Evolutionary conservation across 2,329 filamentous ascomycete genomes (phyloP).

Genomic region (Fusarium mangiferae): DNA sequence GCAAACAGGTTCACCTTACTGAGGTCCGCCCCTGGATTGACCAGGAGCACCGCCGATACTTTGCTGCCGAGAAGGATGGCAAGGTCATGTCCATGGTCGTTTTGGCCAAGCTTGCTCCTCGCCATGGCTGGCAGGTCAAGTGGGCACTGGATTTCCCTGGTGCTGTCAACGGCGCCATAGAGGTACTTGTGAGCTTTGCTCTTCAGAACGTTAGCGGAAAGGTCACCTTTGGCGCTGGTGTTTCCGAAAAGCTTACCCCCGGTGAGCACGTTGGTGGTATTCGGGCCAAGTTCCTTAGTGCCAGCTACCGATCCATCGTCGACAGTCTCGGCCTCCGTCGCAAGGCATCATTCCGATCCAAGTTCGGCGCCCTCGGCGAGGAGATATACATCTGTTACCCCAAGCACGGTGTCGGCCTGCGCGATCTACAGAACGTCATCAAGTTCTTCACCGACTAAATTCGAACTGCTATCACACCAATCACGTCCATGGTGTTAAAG

Average conservation of each 20-base stretch:
- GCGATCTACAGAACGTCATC: slow-evolving; percentile 85
- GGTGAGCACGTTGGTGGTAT: slow-evolving; percentile 85
- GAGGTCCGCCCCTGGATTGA: slow-evolving; percentile 92
- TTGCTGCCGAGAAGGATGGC: slow-evolving; percentile 80
- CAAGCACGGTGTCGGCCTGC: slow-evolving; percentile 82
- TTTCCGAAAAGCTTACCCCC: slow-evolving; percentile 76
- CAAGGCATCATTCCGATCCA: slow-evolving; percentile 90
- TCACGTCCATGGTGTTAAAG: slow-evolving; percentile 1
- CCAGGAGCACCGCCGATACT: slow-evolving; percentile 83
- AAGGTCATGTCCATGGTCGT: slow-evolving; percentile 82
- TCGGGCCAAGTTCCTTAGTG: slow-evolving; percentile 82
- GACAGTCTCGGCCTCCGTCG: slow-evolving; percentile 83
- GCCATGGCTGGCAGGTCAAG: slow-evolving; percentile 92
- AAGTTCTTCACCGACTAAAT: slow-evolving; percentile 84
- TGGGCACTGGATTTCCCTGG: slow-evolving; percentile 94
- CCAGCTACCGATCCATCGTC: slow-evolving; percentile 84
- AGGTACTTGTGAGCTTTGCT: slow-evolving; percentile 80
- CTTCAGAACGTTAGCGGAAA: slow-evolving; percentile 62
- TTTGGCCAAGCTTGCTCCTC: slow-evolving; percentile 81
- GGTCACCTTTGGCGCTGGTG: slow-evolving; percentile 90
- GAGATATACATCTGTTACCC: slow-evolving; percentile 92
- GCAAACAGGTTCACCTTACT: slow-evolving; percentile 87
- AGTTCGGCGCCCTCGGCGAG: slow-evolving; percentile 87
- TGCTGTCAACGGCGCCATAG: slow-evolving; percentile 87
- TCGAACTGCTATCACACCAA: background rate